phyloP scores from a whole-genome alignment of 345 rosid species.

The Iberis pinnata region DNA sequence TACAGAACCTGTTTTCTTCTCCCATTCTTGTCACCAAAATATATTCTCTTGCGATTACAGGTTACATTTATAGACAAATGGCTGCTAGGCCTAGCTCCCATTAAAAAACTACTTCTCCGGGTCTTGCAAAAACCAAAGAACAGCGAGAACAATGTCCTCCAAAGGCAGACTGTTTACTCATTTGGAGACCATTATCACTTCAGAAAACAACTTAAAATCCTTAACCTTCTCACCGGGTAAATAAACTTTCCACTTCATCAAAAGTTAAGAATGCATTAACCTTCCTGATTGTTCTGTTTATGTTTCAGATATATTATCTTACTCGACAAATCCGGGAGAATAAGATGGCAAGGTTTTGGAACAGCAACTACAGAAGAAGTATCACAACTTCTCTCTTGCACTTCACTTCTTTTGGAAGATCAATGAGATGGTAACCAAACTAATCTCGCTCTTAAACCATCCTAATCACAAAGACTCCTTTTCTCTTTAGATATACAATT shows the following conservation, averaged over 20 bases:
- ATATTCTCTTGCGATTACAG: conserved; percentile 30
- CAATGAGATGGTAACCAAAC: conserved; percentile 35
- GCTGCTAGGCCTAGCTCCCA: conserved; percentile 53
- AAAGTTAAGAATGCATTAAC: neutral
- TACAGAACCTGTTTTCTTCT: conserved; percentile 1
- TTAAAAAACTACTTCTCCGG: conserved; percentile 60
- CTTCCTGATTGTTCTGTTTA: conserved; percentile 1
- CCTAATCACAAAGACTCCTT: no score
- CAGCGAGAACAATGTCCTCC: conserved; percentile 37
- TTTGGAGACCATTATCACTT: conserved; percentile 90
- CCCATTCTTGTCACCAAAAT: neutral
- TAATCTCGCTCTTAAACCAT: no score
- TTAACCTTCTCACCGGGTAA: conserved; percentile 96
- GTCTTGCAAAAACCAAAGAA: conserved; percentile 48
- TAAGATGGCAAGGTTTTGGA: conserved; percentile 97
- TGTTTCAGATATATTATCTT: conserved; percentile 55
- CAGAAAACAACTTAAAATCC: conserved; percentile 68
- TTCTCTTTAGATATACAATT: no score
- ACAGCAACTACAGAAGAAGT: conserved; percentile 60
- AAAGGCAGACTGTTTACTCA: conserved; percentile 62
- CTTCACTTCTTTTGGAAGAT: conserved; percentile 60
- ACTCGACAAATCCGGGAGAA: conserved; percentile 69
- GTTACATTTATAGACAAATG: conserved; percentile 82
- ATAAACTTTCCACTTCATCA: neutral
- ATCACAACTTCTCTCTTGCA: conserved; percentile 67